These are phyloP conservation scores for Eragrostis tef DNA, from an alignment of 202 grass and related monocot species.

Conservation along the genomic window DNA sequence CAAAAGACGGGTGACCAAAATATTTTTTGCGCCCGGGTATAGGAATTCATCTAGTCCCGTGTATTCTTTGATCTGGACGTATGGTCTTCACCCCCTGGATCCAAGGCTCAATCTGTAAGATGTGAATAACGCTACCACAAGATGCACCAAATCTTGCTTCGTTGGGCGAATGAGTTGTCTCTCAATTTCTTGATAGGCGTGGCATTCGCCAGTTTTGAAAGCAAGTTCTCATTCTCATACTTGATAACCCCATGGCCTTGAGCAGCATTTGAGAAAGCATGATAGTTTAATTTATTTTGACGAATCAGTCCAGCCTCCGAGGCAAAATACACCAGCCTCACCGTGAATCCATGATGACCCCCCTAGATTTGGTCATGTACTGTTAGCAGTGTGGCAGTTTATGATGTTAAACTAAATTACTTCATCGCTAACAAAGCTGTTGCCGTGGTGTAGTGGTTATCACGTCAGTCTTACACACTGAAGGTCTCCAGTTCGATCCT, in stretches of 20 bases:
- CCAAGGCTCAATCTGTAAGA: slow-evolving; percentile 1
- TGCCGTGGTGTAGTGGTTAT: slow-evolving; percentile 98
- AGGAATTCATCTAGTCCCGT: neutral
- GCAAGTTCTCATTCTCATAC: neutral
- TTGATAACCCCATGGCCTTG: neutral
- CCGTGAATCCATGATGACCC: no score
- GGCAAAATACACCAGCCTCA: no score
- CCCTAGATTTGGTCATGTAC: no score
- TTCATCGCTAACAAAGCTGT: neutral
- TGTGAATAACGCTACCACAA: neutral
- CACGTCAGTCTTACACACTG: slow-evolving; percentile 97
- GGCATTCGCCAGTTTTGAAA: neutral
- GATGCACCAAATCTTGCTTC: neutral
- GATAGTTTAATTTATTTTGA: neutral
- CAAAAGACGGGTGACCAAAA: neutral
- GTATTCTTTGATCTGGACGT: slow-evolving; percentile 9
- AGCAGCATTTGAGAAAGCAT: neutral
- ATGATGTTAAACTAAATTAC: no score
- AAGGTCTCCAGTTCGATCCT: slow-evolving; percentile 93
- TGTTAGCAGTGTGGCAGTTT: no score
- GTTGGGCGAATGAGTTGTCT: neutral
- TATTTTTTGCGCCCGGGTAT: neutral
- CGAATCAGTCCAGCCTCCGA: neutral
- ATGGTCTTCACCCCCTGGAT: neutral
- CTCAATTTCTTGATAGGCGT: neutral